Conservation (phyloP, 805 yeast species). For the Candida cerambycidarum region DNA sequence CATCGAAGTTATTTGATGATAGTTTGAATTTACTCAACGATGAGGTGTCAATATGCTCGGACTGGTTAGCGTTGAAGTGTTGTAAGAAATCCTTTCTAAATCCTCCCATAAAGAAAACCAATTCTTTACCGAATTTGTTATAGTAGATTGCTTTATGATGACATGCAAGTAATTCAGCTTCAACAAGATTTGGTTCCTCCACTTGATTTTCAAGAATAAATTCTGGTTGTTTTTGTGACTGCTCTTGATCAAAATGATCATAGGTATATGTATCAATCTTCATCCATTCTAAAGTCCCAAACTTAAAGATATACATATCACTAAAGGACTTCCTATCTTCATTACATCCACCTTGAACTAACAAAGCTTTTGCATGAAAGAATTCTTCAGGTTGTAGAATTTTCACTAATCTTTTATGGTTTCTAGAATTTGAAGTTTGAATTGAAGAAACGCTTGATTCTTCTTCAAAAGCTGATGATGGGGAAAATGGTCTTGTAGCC, state of each 20-base stretch:
- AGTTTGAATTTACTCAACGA: constrained; percentile 31
- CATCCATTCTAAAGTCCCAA: constrained; percentile 36
- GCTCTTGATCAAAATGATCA: constrained; percentile 34
- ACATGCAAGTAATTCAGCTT: constrained; percentile 43
- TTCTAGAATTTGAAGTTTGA: constrained; percentile 14
- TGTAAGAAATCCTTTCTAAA: constrained; percentile 37
- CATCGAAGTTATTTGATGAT: constrained; percentile 25
- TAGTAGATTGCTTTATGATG: constrained; percentile 39
- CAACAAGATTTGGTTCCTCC: constrained; percentile 27
- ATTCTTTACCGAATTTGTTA: constrained; percentile 32
- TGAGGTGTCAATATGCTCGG: constrained; percentile 36
- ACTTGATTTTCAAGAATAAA: constrained; percentile 24
- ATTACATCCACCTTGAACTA: constrained; percentile 44
- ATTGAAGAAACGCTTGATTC: constrained; percentile 13
- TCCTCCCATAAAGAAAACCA: constrained; percentile 41
- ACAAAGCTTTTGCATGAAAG: constrained; percentile 28
- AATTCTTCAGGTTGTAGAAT: constrained; percentile 17
- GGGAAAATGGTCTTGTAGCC: constrained; percentile 12
- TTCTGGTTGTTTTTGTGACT: constrained; percentile 29
- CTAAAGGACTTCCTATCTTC: constrained; percentile 27
- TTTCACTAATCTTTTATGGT: constrained; percentile 1
- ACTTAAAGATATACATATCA: constrained; percentile 34
- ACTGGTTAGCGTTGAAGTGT: constrained; percentile 29
- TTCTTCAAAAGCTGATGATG: constrained; percentile 14
- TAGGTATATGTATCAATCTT: constrained; percentile 31